Evolutionary conservation across 1,284 basidiomycete species (phyloP), one percentile per base, ranked within the genome.

Genomic region (Naganishia sp.): DNA sequence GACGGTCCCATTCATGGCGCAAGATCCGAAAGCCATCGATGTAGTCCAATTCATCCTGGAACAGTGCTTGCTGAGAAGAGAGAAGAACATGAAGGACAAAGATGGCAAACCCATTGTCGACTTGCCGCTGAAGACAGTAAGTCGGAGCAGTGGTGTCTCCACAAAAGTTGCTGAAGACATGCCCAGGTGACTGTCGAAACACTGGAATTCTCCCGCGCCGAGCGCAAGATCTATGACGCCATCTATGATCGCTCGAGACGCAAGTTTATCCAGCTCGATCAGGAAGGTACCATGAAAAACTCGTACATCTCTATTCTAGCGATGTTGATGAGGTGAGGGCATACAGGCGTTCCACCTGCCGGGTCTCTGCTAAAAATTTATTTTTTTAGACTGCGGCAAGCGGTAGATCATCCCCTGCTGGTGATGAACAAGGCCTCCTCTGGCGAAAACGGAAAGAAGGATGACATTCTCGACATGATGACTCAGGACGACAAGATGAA

Each of bases 31-130:
- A 76, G 92, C 92, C 0, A 89, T 96, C 63, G 91, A 94, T 72
- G 87, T 95, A 43, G 92, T 96, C 0, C 93, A 95, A 79, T 89
- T 92, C 65, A 93, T 97, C 65, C 83, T 97, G 39, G 92, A 95
- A 76, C 90, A 87, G 46, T 85, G 92, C 49, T 82, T 99, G 4
- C 82, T 99, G 2, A 85, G 95, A n/a, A 85, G 95, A 68, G 94
- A 98, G 78, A 99, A 99, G 82, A 89, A 85, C 67, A 96, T 94
- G 90, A 86, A 86, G 52, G 95, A 96, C 79, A 84, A 82, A 51
- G 86, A 94, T 72, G 95, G 95, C 2, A 88, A 90, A 57, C 85
- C 84, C 49, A 97, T 99, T 51, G 92, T 98, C 1, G 86, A 92
- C 65, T 81, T 99, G 2, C 94, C 95, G 0, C 82, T 86, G 0